Evolutionary conservation across 78 protist genomes (phyloP).

Genomic region (Dictyostelium brefeldianum): DNA sequence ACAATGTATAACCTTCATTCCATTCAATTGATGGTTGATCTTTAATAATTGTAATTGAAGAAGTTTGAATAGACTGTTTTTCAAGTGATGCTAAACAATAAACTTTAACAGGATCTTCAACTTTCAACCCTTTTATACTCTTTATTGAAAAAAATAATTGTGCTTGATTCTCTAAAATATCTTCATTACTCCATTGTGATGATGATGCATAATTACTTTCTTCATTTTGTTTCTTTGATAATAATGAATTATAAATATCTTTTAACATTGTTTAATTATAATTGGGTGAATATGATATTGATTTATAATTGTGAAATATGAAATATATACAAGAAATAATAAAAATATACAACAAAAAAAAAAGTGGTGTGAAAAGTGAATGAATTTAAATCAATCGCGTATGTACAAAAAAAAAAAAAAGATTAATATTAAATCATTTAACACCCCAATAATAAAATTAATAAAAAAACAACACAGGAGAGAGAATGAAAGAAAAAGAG

Average conservation of each 20-base stretch:
- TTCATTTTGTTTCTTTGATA: slow-evolving; percentile 23
- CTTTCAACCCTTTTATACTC: slow-evolving; percentile 61
- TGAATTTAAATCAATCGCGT: too few species aligned
- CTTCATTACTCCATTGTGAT: slow-evolving; percentile 14
- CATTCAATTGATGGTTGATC: slow-evolving; percentile 35
- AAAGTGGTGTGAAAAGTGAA: too few species aligned
- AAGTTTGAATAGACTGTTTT: slow-evolving; percentile 70
- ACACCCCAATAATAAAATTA: too few species aligned
- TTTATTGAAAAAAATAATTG: slow-evolving; percentile 70
- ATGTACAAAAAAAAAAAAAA: too few species aligned
- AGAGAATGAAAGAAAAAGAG: too few species aligned
- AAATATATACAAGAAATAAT: too few species aligned
- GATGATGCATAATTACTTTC: background rate
- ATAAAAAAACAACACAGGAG: too few species aligned
- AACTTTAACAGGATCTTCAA: slow-evolving; percentile 13
- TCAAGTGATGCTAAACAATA: slow-evolving; percentile 70
- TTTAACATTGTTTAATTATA: slow-evolving; percentile 17
- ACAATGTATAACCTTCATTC: slow-evolving; percentile 83
- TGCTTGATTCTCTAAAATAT: slow-evolving; percentile 45
- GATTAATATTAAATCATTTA: too few species aligned
- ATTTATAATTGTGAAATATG: too few species aligned
- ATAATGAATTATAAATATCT: slow-evolving; percentile 30
- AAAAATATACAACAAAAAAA: too few species aligned
- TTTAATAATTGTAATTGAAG: slow-evolving; percentile 12
- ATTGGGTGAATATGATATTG: too few species aligned